Conservation (phyloP, 2,329 filamentous ascomycete species). For the Lithohypha guttulata region DNA sequence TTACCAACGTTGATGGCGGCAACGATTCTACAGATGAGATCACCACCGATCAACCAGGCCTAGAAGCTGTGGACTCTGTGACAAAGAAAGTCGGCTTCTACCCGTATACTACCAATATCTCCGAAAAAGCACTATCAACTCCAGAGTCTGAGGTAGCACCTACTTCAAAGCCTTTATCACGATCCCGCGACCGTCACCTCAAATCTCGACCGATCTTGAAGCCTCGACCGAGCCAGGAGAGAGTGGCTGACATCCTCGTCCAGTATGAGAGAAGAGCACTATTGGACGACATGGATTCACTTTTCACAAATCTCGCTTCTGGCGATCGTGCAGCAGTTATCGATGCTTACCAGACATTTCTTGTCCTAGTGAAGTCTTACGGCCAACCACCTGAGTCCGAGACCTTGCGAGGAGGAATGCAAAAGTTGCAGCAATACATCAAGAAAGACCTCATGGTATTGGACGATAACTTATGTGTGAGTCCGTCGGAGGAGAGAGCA, state of each 20-base stretch:
- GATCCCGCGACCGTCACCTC: constrained; percentile 39
- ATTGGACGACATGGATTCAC: constrained; percentile 56
- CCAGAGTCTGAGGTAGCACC: constrained; percentile 9
- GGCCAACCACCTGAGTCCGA: constrained; percentile 68
- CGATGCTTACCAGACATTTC: constrained; percentile 77
- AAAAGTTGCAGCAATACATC: constrained; percentile 68
- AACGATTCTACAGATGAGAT: too few species aligned
- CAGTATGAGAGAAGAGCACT: constrained; percentile 11
- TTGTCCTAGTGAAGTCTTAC: constrained; percentile 65
- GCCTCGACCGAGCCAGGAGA: constrained; percentile 34
- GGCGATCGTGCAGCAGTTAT: constrained; percentile 60
- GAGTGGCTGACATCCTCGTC: constrained; percentile 12
- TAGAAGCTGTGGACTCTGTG: constrained; percentile 12
- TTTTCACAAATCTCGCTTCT: constrained; percentile 68
- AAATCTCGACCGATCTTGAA: constrained; percentile 75
- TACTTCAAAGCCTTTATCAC: constrained; percentile 32
- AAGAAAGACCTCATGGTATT: constrained; percentile 55
- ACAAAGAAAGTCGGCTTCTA: constrained; percentile 54
- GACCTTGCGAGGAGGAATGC: constrained; percentile 64
- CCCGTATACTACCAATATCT: constrained; percentile 38
- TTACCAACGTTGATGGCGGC: background rate
- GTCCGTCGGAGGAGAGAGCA: constrained; percentile 39
- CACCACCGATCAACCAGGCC: too few species aligned
- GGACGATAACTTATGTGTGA: constrained; percentile 34
- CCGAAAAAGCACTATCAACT: constrained; percentile 25